Evolutionary conservation across 2,329 filamentous ascomycete species (phyloP).

Genomic region (Trichoderma simmonsii): DNA sequence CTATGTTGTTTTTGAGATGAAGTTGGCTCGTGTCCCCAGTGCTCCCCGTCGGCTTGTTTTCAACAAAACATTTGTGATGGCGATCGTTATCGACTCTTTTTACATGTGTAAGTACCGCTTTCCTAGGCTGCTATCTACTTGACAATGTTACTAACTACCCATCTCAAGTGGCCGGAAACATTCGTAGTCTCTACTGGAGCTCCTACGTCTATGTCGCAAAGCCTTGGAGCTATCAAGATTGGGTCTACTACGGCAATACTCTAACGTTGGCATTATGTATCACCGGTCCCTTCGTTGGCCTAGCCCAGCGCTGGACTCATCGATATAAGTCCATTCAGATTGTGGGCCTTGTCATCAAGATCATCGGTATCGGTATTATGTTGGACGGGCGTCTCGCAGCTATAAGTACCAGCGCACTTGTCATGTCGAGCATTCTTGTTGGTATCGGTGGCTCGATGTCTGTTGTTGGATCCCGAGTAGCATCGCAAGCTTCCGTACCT

Average conservation of each 20-base stretch:
- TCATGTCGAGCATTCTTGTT: constrained; percentile 15
- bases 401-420: constrained; percentile 35
- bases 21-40: constrained; percentile 27
- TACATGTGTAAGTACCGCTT: constrained; percentile 23
- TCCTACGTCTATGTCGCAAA: constrained; percentile 37
- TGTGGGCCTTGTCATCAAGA: constrained; percentile 34
- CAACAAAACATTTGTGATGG: constrained; percentile 33
- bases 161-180: constrained; percentile 29
- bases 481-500: constrained; percentile 38
- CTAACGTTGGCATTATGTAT: constrained; percentile 36
- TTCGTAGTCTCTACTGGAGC: constrained; percentile 31
- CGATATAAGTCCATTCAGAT: constrained; percentile 39
- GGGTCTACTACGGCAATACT: constrained; percentile 36
- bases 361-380: constrained; percentile 37
- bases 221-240: constrained; percentile 33
- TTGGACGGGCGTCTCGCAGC: constrained; percentile 29
- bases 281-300: constrained; percentile 31
- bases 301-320: constrained; percentile 35
- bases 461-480: constrained; percentile 37
- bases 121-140: not conserved
- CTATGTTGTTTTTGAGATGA: constrained; percentile 47
- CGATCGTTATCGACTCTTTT: constrained; percentile 31
- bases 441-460: constrained; percentile 30
- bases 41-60: constrained; percentile 28
- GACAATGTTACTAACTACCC: not conserved